Evolutionary conservation across 2,329 filamentous ascomycete genomes (phyloP).

Genomic region (Chaetothyriales sp.): DNA sequence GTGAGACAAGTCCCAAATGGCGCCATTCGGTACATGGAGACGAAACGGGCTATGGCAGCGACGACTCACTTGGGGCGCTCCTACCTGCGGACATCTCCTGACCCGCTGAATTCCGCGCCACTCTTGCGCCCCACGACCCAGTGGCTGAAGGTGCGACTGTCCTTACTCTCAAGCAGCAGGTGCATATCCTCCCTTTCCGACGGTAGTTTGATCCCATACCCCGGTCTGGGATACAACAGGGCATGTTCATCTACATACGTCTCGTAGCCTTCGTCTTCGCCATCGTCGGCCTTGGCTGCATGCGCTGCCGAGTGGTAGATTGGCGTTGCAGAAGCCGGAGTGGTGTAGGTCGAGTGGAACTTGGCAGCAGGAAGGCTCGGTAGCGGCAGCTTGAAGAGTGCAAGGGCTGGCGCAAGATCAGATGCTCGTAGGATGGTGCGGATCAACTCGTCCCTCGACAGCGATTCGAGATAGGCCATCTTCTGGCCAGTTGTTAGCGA

Average conservation of each 20-base stretch:
- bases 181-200: slow-evolving; percentile 44
- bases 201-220: slow-evolving; percentile 41
- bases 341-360: slow-evolving; percentile 15
- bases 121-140: slow-evolving; percentile 7
- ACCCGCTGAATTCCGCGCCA: not conserved
- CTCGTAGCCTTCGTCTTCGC: slow-evolving; percentile 25
- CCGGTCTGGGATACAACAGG: slow-evolving; percentile 47
- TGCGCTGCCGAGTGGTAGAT: slow-evolving; percentile 1
- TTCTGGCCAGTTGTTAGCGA: slow-evolving; percentile 9
- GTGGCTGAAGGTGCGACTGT: slow-evolving; percentile 43
- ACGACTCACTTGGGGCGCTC: not conserved
- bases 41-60: not conserved
- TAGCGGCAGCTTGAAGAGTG: slow-evolving; percentile 13
- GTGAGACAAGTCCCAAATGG: not conserved
- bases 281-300: slow-evolving; percentile 8
- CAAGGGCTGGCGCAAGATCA: slow-evolving; percentile 14
- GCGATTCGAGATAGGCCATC: slow-evolving; percentile 11
- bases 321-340: slow-evolving; percentile 1
- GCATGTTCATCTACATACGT: slow-evolving; percentile 41
- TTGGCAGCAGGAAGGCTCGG: slow-evolving; percentile 9
- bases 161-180: slow-evolving; percentile 46
- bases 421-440: slow-evolving; percentile 15
- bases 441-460: slow-evolving; percentile 14
- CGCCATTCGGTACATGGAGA: not conserved
- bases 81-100: not conserved